Base-by-base conservation (phyloP, 1,284 basidiomycete species). In the Spongispora temasekensis region DNA sequence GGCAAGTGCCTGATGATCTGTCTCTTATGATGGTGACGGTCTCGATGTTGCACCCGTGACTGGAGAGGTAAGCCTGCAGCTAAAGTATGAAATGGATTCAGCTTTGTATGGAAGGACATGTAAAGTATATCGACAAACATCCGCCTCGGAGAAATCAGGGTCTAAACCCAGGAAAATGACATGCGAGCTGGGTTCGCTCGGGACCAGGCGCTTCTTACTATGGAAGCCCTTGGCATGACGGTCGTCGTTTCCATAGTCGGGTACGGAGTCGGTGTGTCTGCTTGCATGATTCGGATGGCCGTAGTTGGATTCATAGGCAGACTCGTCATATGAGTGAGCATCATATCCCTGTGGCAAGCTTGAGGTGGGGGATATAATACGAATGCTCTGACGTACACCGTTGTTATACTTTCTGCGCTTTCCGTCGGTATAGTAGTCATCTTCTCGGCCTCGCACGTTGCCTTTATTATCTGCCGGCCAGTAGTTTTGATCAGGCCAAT, bases 21-120 rank as follows among this genome's bases (percentile, higher is more conserved):
- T 97, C 95, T 81, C 91, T 88, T 75, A 96, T 95, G 67, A 98
- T 94, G 69, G 93, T 96, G 70, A 93, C 91, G 65, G 89, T 90
- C 77, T 93, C 90, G 68, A 91, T 80, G 72, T 79, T 84, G 78
- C 85, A 91, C 64, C 87, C 88, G 72, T 90, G 83, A 62, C 82
- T 83, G 60, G 85, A 80, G 63, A 96, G 85, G 76, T 88, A 93
- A 60, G 87, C 85, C 78, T 90, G 87, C 70, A 94, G 84, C 91
- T 94, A 77, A 67, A 69, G 67, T 48, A 63, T 65, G 67, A 62
- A 62, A 75, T 67, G 58, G 62, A 63, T 73, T 80, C 73, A 81
- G 78, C 72, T 57, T 68, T 67, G 71, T 65, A 73, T 67, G 63
- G 68, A 76, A 73, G 67, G 72, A 74, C 68, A 74, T 69, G 70